A percentile compares a stretch with the other conserved stretches of the same genome.
phyloP scores from a whole-genome alignment of 2,329 filamentous ascomycete species.

The Tolypocladium paradoxum region DNA sequence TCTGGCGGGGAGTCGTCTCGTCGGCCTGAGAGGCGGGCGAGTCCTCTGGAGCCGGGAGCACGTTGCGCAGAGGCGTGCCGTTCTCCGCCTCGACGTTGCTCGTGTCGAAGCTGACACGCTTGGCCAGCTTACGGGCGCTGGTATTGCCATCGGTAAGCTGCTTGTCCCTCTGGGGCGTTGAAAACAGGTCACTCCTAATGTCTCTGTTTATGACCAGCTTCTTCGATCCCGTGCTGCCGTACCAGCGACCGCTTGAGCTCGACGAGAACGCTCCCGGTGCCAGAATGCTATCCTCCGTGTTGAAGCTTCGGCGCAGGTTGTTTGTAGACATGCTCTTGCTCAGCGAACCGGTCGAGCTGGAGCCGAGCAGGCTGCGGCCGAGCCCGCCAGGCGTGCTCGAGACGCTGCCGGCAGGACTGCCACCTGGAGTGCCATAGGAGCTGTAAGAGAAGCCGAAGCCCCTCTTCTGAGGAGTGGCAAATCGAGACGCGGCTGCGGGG shows the following conservation, averaged over 20 bases:
- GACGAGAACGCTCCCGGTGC: constrained; percentile 76
- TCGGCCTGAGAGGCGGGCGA: constrained; percentile 18
- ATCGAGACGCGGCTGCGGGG: constrained; percentile 66
- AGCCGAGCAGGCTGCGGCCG: constrained; percentile 52
- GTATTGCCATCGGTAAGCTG: constrained; percentile 24
- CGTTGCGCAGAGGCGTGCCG: constrained; percentile 19
- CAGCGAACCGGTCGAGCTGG: constrained; percentile 60
- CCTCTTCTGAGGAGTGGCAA: constrained; percentile 73
- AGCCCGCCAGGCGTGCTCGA: constrained; percentile 57
- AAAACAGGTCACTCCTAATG: constrained; percentile 63
- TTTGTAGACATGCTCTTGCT: constrained; percentile 83
- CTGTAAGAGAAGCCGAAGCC: constrained; percentile 92
- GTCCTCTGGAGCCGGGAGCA: constrained; percentile 23
- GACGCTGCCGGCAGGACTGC: constrained; percentile 52
- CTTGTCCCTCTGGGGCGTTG: constrained; percentile 46
- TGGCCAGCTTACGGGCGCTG: constrained; percentile 52
- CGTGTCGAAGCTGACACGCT: constrained; percentile 87
- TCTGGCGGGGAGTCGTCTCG: constrained; percentile 34
- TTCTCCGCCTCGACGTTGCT: constrained; percentile 33
- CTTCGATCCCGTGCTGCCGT: constrained; percentile 64
- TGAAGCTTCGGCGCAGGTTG: constrained; percentile 73
- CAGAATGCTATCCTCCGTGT: constrained; percentile 74
- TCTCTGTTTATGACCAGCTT: constrained; percentile 87
- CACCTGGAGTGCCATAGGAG: constrained; percentile 72
- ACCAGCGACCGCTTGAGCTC: constrained; percentile 51